phyloP scores from a whole-genome alignment of 139 green algal genomes.

The Edaphochlamys debaryana region DNA sequence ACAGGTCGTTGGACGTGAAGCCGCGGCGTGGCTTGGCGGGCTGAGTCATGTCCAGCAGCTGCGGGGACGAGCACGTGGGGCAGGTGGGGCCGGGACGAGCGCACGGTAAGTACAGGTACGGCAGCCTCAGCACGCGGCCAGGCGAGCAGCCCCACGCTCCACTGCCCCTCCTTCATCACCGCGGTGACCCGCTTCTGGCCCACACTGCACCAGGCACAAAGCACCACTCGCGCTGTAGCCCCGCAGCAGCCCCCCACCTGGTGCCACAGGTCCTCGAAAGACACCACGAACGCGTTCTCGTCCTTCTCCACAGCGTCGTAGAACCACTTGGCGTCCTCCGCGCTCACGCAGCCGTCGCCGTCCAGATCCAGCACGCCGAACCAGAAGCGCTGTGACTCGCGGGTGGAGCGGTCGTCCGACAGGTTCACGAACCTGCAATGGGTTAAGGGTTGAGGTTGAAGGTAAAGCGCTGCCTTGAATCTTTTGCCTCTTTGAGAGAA shows the following conservation, averaged over 20 bases:
- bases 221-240: no score
- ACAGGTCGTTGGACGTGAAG: slow-evolving; percentile 52
- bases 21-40: slow-evolving; percentile 36
- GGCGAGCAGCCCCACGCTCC: no score
- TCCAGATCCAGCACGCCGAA: slow-evolving; percentile 62
- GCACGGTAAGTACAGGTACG: no score
- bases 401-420: slow-evolving; percentile 57
- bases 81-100: no score
- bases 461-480: no score
- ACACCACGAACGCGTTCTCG: slow-evolving; percentile 41
- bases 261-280: slow-evolving; percentile 64
- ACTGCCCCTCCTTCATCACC: no score
- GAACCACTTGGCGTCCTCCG: slow-evolving; percentile 52
- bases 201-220: no score
- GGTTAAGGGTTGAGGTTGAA: no score
- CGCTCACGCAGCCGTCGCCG: slow-evolving; percentile 41
- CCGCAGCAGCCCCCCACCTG: slow-evolving; percentile 40
- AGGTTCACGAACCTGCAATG: slow-evolving; percentile 48
- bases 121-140: no score
- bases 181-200: no score
- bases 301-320: slow-evolving; percentile 60
- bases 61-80: no score
- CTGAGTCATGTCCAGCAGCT: slow-evolving; percentile 36
- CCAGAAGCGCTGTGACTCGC: slow-evolving; percentile 58
- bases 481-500: no score